Evolutionary conservation across 352 stramenopile genomes (phyloP), one percentile per base, ranked within the genome.

Genomic region (Globisporangium megalacanthum): DNA sequence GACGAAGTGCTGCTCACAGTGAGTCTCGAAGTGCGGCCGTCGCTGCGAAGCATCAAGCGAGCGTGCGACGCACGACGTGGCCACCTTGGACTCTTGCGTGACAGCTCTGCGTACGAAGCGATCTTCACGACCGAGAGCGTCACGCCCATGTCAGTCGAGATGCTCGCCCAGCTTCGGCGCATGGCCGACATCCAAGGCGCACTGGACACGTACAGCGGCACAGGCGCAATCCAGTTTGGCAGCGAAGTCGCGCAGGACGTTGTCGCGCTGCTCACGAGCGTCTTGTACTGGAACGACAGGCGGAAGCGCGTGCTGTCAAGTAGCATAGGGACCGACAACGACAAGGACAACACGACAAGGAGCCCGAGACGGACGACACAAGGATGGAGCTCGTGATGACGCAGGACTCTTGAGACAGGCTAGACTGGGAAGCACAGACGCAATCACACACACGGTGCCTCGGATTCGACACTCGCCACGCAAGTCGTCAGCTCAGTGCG

Each of bases 181-280:
- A 89, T 93, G 77, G 85, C 83, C 0, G 83, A 95, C 51, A 73
- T 95, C 31, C 85, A 93, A 63, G 85, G 85, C 41, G 85, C 79
- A 8, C 57, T 95, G 48, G 69, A 61, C 14, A 69, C 72, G 33
- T 95, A 95, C 52, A 62, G 79, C 8, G 67, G 70, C 17, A 77
- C 71, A 0, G 68, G 66, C 15, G 80, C 75, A 20, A 89, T 95
- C 57, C 73, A 89, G 66, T 95, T 95, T 51, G 81, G 81, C 42
- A 69, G 75, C 17, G 72, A 89, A 60, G 81, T 95, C 3, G 82
- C 85, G 10, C 82, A 90, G 52, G 83, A 95, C 53, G 79, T 95
- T 6, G 79, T 92, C 20, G 54, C 72, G 7, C 53, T 92, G 20
- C 71, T 95, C 31, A 76, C 77, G 8, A 78, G 83, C 39, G 47